phyloP scores from a whole-genome alignment of 306 rosid genomes.

The Sechiopsis laciniata region DNA sequence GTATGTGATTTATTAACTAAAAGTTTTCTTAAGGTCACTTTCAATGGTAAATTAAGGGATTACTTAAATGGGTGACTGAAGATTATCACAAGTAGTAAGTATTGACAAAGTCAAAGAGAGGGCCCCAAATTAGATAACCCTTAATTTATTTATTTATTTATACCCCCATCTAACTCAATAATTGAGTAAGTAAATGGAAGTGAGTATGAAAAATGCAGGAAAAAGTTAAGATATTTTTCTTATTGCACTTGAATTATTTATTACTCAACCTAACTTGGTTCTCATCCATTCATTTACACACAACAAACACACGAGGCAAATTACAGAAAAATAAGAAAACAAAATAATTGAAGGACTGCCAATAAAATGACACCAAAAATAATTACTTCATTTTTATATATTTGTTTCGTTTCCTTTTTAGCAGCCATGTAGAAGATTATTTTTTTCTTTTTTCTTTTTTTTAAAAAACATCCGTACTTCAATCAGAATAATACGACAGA shows the following conservation, averaged over 20 bases:
- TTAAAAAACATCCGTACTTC: neutral
- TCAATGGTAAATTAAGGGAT: neutral
- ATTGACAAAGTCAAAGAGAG: neutral
- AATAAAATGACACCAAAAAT: neutral
- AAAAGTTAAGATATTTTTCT: neutral
- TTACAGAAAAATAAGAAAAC: neutral
- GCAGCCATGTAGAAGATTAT: neutral
- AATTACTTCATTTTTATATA: neutral
- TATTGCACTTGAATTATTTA: conserved; percentile 1
- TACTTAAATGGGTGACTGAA: neutral
- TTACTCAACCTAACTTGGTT: neutral
- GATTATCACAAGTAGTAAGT: neutral
- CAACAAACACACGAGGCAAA: neutral
- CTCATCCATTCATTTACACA: neutral
- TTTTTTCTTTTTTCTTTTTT: neutral
- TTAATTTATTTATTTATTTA: neutral
- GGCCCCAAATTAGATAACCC: conserved; percentile 1
- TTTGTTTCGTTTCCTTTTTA: neutral
- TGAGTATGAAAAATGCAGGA: neutral
- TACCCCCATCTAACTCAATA: conserved; percentile 18
- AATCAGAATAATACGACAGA: conserved; percentile 16
- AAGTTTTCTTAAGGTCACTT: neutral
- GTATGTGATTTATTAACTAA: neutral
- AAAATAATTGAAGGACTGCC: neutral
- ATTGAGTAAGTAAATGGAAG: neutral